Base-by-base conservation (phyloP, 768 basidiomycete species). In the Terana coerulea region DNA sequence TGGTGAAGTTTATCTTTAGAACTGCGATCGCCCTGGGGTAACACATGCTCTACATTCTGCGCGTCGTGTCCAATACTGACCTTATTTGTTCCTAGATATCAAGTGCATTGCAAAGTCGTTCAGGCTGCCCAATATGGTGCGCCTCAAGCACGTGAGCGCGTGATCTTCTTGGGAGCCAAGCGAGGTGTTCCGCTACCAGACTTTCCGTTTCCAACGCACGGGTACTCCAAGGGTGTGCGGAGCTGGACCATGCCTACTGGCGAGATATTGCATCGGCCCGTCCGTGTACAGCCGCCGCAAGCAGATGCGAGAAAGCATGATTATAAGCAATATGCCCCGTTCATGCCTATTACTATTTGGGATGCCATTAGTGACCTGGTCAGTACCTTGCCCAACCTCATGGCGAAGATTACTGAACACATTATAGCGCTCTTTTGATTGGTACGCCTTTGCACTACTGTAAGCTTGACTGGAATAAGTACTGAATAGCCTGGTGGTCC, bases 331-430 rank as follows among this genome's bases (percentile, higher is more conserved):
- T 63, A 71, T 64, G 86, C 87, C 0, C 89, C 89, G 1, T 63
- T 85, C 26, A 70, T 65, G 19, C 66, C 76, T 14, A 73, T 88
- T 3, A 83, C 80, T 0, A 74, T 89, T 2, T 62, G 77, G 31
- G 84, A 86, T 58, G 85, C 88, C 3, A 82, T 87, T 47, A 69
- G 73, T 12, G 88, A 91, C 61, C 59, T 91, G 69, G 87, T 84
- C 66, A 47, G 84, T 71, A 10, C 28, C 33, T 54, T n/a, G 25
- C 19, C 26, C 25, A 12, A 15, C 24, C 24, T 25, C n/a, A 25
- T 8, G 17, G 9, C 25, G 4, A 31, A 37, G 11, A n/a, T 34
- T 15, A 33, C 17, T 31, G 22, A 19, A 21, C 19, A 6, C 8
- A 3, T 15, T 37, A 5, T 21, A 88, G 83, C 82, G 82, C 26